A percentile compares a stretch with the other conserved stretches of the same genome.
These are phyloP conservation scores for Fusarium lyarnte DNA, from an alignment of 2,329 filamentous ascomycete species.

Conservation along the genomic window DNA sequence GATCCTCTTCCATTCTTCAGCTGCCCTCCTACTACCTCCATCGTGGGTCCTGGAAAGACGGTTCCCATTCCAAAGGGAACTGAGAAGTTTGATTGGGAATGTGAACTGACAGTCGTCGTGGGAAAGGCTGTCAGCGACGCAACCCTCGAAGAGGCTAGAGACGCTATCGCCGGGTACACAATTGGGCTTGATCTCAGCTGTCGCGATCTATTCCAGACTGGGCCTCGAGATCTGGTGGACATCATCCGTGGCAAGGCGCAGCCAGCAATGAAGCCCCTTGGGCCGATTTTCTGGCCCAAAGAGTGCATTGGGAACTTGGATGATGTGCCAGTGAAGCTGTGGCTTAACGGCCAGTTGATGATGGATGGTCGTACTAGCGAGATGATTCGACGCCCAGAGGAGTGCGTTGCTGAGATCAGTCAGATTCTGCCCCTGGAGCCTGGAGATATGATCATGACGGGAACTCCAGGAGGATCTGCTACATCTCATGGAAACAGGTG, in stretches of 20 bases:
- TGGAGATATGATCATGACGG: conserved; percentile 1
- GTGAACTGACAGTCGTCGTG: background rate
- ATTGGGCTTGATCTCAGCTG: background rate
- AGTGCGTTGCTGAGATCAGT: background rate
- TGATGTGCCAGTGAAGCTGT: background rate
- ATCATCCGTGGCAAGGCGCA: background rate
- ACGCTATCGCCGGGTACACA: background rate
- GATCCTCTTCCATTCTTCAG: background rate
- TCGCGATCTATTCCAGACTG: background rate
- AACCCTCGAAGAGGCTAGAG: background rate
- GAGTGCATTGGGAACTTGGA: background rate
- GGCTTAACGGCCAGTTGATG: background rate
- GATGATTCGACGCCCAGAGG: background rate
- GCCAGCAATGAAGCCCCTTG: background rate
- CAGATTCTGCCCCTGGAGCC: background rate
- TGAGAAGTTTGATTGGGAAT: background rate
- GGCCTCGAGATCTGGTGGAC: background rate
- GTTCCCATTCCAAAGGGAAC: background rate
- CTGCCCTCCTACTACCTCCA: background rate
- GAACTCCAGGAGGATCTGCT: background rate
- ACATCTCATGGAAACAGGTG: background rate
- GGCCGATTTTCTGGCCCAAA: background rate
- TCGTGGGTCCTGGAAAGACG: background rate
- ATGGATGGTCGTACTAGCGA: background rate
- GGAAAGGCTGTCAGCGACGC: background rate